A percentile compares a stretch with the other conserved stretches of the same genome.
These are phyloP conservation scores for Lycium ferocissimum DNA, from an alignment of 257 asterid genomes.

Conservation along the genomic window DNA sequence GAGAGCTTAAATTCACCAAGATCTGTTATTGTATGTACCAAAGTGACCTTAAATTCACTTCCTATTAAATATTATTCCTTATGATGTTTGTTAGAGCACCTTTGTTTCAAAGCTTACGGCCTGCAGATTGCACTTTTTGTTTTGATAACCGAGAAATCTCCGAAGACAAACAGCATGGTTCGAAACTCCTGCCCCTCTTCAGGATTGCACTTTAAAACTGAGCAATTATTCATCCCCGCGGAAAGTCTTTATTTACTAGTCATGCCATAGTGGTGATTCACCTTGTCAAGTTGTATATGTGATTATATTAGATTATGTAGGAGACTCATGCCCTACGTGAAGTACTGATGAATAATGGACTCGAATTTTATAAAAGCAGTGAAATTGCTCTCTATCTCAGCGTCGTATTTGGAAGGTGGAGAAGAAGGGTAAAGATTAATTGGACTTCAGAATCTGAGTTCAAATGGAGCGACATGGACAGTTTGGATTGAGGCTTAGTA, in stretches of 20 bases:
- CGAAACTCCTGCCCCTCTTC: not conserved
- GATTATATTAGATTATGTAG: not conserved
- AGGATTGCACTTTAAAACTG: not conserved
- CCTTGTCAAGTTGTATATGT: constrained; percentile 4
- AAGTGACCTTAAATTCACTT: not conserved
- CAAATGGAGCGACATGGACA: not conserved
- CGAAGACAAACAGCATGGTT: not conserved
- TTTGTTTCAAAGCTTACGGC: not conserved
- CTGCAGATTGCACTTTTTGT: not conserved
- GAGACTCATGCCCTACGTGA: not conserved
- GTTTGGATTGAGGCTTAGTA: not conserved
- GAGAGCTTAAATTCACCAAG: not conserved
- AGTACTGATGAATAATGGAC: not conserved
- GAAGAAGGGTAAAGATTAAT: not conserved
- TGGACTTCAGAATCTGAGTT: not conserved
- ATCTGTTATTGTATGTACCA: not conserved
- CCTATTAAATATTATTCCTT: too few relatives aligned
- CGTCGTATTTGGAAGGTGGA: not conserved
- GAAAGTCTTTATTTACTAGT: not conserved
- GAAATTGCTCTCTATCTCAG: not conserved
- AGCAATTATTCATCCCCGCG: not conserved
- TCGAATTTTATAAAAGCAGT: not conserved
- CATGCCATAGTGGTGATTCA: not conserved
- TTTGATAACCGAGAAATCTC: not conserved
- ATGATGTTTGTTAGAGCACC: too few relatives aligned